Evolutionary conservation across 768 basidiomycete genomes (phyloP).

Genomic region (Podaxis sp.): DNA sequence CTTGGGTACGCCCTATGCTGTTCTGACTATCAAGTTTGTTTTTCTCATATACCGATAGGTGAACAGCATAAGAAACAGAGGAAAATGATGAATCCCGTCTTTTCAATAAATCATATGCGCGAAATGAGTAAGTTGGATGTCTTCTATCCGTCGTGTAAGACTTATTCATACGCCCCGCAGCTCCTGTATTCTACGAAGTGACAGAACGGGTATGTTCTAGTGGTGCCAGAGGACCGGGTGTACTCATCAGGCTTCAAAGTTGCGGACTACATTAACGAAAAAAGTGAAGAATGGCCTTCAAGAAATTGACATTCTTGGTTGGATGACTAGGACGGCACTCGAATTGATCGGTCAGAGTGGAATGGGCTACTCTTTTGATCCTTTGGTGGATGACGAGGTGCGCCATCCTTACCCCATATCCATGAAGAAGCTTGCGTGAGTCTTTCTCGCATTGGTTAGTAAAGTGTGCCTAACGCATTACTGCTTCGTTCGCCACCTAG

Average conservation of each 20-base stretch:
- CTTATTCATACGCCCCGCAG: constrained; percentile 18
- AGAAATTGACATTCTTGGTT: constrained; percentile 20
- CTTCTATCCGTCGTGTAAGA: not conserved
- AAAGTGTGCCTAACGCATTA: not conserved
- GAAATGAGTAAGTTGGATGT: constrained; percentile 29
- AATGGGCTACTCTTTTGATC: constrained; percentile 32
- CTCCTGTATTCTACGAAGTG: constrained; percentile 37
- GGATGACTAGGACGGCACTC: constrained; percentile 30
- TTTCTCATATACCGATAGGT: not conserved
- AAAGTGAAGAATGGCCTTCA: constrained; percentile 26
- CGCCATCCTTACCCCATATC: constrained; percentile 31
- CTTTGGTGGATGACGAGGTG: constrained; percentile 26
- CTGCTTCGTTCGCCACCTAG: not conserved
- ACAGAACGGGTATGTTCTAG: constrained; percentile 25
- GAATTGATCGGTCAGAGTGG: constrained; percentile 32
- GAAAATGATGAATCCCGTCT: constrained; percentile 39
- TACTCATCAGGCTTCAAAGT: constrained; percentile 17
- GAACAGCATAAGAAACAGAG: constrained; percentile 25
- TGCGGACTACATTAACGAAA: constrained; percentile 24
- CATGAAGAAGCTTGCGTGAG: constrained; percentile 33
- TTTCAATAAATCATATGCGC: constrained; percentile 33
- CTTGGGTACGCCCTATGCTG: constrained; percentile 18
- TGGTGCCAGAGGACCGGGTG: not conserved
- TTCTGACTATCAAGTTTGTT: not conserved
- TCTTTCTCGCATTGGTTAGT: not conserved